Base-by-base conservation (phyloP, 2,329 filamentous ascomycete species). In the Lachnellula suecica region DNA sequence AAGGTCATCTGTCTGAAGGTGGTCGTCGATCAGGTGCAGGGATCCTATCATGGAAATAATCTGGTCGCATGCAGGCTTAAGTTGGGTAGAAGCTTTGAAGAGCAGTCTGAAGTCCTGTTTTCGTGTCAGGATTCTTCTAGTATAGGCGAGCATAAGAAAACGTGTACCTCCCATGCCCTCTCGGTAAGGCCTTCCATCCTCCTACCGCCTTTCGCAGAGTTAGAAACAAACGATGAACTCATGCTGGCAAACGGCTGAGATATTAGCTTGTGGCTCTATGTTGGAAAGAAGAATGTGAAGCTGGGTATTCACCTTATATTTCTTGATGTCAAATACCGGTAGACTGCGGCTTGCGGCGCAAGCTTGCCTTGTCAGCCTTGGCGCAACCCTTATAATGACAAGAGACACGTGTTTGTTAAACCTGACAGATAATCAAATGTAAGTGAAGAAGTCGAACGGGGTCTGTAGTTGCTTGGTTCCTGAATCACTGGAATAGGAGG, bases 21-120 rank as follows among this genome's bases (percentile, higher is more conserved):
- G 34, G 35, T 54, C 52, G 17, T 54, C 47, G 15, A 52, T 47
- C 3, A 53, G 20, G 43, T 52, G 40, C 34, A 53, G 29, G 10
- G 45, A 37, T 22, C 51, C 51, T n/a, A 54, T 47, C 5, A 57
- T 51, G n/a, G 51, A 47, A n/a, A 54, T 41, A 20, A 54, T 42
- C 23, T 57, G 47, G 10, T 42, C 41, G 44, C 51, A 54, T 6
- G 43, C 27, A n/a, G 54, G 43, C 19, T 49, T 42, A 13, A 57
- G 31, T 20, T 54, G 31, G 4, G 41, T 8, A 13, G 51, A 44
- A 17, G 47, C 51, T 29, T 51, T 57, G 23, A 40, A 49, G 13
- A 57, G 35, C 6, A 52, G 19, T 27, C 40, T 47, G 29, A 49
- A 54, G 37, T 52, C 49, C 54, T 57, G 20, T 31, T n/a, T 19